phyloP scores from a whole-genome alignment of 345 rosid species.

The Pseudoturritis turrita region DNA sequence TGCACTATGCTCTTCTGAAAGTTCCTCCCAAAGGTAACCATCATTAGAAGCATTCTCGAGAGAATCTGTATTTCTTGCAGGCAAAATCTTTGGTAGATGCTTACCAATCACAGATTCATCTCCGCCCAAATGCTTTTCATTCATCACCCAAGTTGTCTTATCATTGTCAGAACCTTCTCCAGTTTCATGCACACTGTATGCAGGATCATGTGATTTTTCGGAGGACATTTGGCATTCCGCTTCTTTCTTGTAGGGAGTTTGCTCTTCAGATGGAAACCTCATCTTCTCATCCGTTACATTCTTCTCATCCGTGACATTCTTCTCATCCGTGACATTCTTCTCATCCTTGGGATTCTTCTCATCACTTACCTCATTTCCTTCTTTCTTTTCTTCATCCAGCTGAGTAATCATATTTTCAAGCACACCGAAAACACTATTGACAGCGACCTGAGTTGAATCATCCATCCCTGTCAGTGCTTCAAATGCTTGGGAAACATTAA shows the following conservation, averaged over 20 bases:
- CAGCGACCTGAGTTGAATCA: slow-evolving; percentile 96
- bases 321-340: slow-evolving; percentile 20
- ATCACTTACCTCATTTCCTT: slow-evolving; percentile 38
- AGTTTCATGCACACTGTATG: slow-evolving; percentile 21
- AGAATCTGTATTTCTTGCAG: slow-evolving; percentile 33
- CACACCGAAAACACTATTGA: slow-evolving; percentile 91
- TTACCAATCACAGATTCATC: slow-evolving; percentile 33
- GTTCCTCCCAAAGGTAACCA: slow-evolving; percentile 36
- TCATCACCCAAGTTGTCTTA: slow-evolving; percentile 13
- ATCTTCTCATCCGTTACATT: neutral
- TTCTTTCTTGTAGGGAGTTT: slow-evolving; percentile 15
- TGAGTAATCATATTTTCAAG: slow-evolving; percentile 82
- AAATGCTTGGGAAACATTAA: slow-evolving; percentile 69
- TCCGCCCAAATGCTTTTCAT: slow-evolving; percentile 32
- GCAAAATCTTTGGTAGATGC: slow-evolving; percentile 36
- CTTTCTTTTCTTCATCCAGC: slow-evolving; percentile 54
- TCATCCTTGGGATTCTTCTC: slow-evolving; percentile 27
- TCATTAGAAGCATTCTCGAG: slow-evolving; percentile 33
- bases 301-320: slow-evolving; percentile 6
- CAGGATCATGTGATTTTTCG: slow-evolving; percentile 30
- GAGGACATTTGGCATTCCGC: slow-evolving; percentile 27
- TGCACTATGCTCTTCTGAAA: slow-evolving; percentile 42
- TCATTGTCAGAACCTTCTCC: slow-evolving; percentile 18
- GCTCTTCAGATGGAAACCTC: slow-evolving; percentile 11
- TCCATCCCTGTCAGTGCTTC: slow-evolving; percentile 90